Base-by-base conservation (phyloP, 805 yeast species). In the Danielozyma ontarioensis region DNA sequence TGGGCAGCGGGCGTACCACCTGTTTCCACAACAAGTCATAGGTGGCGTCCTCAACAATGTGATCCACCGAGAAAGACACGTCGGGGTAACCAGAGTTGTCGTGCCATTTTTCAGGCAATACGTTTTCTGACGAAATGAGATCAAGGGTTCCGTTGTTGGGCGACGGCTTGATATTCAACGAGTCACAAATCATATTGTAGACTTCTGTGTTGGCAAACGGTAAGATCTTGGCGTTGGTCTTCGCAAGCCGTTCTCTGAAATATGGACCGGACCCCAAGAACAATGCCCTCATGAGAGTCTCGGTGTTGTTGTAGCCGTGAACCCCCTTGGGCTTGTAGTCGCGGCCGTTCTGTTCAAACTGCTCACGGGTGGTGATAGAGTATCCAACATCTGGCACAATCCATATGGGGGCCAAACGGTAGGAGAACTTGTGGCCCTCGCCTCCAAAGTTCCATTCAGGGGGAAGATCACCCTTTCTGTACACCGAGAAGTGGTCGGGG, bases 381-480 rank as follows among this genome's bases (percentile, higher is more conserved):
- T 82, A 89, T 0, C 96, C 96, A 4, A 84, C 78, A 23, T 80
- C 73, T 0, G 96, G 96, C 2, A 89, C 64, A 3, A 89, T 53
- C 90, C 96, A 85, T 18, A 89, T 56, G 1, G 95, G 95, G 0
- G 96, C 94, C 14, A 87, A 63, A 39, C 96, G 68, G 29, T 76
- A 65, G 36, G 71, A 64, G 50, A 68, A 82, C 31, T 46, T 45
- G 40, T 64, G 70, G 14, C 44, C 53, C 13, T 39, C 42, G 28
- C 57, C 63, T 14, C 85, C 85, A 54, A 80, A 82, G 16, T 76
- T 51, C 70, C 78, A 72, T 29, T 72, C 72, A 11, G 45, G 39
- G 0, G 73, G 69, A 16, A 86, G 55, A 15, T 80, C 78, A 17
- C 79, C 82, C 15, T 68, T 66, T 28, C 56, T 47, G 50, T 67